These are phyloP conservation scores for Fusarium chuoi DNA, from an alignment of 2,329 filamentous ascomycete genomes.

Conservation along the genomic window DNA sequence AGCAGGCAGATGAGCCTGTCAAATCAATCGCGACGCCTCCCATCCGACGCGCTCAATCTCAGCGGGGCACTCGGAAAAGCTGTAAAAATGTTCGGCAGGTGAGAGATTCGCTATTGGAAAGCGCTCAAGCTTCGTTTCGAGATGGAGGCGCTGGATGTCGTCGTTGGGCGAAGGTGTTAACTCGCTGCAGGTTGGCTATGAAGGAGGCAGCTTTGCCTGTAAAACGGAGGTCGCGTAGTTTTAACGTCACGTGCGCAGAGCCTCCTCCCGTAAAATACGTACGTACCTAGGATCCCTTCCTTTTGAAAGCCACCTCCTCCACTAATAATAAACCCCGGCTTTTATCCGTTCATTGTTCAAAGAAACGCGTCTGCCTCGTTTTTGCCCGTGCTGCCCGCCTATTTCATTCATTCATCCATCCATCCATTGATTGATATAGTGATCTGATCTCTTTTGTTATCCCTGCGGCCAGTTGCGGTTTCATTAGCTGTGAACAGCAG, in stretches of 20 bases:
- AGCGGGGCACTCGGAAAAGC: constrained; percentile 27
- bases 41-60: constrained; percentile 55
- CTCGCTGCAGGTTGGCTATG: constrained; percentile 41
- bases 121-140: constrained; percentile 26
- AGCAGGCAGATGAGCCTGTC: constrained; percentile 63
- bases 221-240: constrained; percentile 51
- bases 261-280: constrained; percentile 18
- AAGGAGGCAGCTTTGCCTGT: constrained; percentile 46
- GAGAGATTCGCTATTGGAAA: constrained; percentile 9
- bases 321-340: constrained; percentile 26
- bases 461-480: constrained; percentile 1
- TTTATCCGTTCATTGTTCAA: constrained; percentile 41
- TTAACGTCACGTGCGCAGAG: constrained; percentile 56
- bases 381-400: constrained; percentile 28
- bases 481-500: constrained; percentile 13
- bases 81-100: constrained; percentile 8
- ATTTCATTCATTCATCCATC: constrained; percentile 7
- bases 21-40: constrained; percentile 56
- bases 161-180: constrained; percentile 40
- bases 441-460: neutral
- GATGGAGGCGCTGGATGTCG: constrained; percentile 40
- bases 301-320: neutral
- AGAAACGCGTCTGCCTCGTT: constrained; percentile 33
- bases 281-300: neutral
- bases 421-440: neutral